Evolutionary conservation across 768 basidiomycete species (phyloP), one percentile per base, ranked within the genome.

Genomic region (Rhodotorula paludigena): DNA sequence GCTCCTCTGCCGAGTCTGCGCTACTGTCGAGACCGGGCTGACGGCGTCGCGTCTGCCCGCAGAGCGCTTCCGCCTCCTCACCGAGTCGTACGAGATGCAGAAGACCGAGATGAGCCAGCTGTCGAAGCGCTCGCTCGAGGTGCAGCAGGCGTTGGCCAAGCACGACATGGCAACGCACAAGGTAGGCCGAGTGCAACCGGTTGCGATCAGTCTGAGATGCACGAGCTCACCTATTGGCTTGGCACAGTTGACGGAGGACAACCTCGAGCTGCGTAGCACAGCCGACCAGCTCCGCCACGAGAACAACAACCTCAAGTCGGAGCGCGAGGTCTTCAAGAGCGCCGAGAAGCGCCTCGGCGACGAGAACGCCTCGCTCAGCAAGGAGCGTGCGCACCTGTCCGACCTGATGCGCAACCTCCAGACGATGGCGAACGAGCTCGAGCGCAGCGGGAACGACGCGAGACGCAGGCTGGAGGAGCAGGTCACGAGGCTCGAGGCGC

Each of bases 321-420:
- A 98, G 83, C 93, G 91, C 81, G 87, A 85, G 75, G 89, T 93
- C 42, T 91, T 89, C 88, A 89, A 90, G 91, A 85, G 84, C 69
- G 84, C 89, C 39, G 90, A 96, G 82, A 75, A 74, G 52, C 87
- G 93, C 35, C 82, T 98, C 21, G 84, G 87, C 6, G 87, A 91
- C 55, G 92, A 97, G 78, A 92, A 96, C 79, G 85, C 86, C 77
- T 83, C 82, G 0, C 81, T 96, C 8, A 81, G 87, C 21, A 81
- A 86, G 74, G 93, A 96, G 75, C 85, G 91, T 16, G 86, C 90
- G 1, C 87, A 89, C 67, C 81, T 96, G 6, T 85, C 89, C 4
- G 90, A 92, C 76, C 82, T 96, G 35, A 90, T 94, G 85, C 81
- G 83, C 33, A 93, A 90, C 75, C 86, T 94, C 32, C 90, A 92